phyloP scores from a whole-genome alignment of 1,284 basidiomycete species.

The Lignosus rhinocerotis region DNA sequence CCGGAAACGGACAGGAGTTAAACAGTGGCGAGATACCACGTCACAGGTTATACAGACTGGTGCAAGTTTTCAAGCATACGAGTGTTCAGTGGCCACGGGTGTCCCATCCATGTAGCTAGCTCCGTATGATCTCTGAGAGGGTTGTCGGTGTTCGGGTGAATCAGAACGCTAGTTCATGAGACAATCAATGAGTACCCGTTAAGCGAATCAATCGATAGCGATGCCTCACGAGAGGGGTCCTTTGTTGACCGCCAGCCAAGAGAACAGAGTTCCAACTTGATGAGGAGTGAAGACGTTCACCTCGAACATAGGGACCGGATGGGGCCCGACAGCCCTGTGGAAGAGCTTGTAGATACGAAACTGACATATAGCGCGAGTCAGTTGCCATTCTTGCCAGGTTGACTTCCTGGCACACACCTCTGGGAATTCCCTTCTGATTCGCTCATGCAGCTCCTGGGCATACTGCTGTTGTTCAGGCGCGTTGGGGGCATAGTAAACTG shows the following conservation, averaged over 20 bases:
- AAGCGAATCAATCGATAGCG: not conserved
- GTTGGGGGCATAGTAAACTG: constrained; percentile 66
- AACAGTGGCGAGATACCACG: not conserved
- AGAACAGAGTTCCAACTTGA: constrained; percentile 65
- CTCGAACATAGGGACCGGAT: constrained; percentile 71
- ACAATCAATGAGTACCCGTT: not conserved
- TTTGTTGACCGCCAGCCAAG: constrained; percentile 63
- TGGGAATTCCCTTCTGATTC: constrained; percentile 69
- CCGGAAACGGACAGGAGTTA: not conserved
- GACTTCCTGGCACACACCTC: constrained; percentile 43
- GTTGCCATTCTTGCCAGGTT: not conserved
- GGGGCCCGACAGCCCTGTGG: constrained; percentile 65
- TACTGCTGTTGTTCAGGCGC: constrained; percentile 47
- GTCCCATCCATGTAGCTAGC: constrained; percentile 70
- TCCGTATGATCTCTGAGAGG: constrained; percentile 63
- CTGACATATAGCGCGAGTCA: constrained; percentile 34
- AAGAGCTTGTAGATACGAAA: constrained; percentile 64
- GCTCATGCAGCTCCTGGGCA: constrained; percentile 62
- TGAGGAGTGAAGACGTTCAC: constrained; percentile 66
- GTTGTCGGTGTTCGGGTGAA: constrained; percentile 74
- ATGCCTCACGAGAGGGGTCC: constrained; percentile 64
- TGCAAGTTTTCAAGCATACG: constrained; percentile 18
- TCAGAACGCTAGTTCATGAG: constrained; percentile 50
- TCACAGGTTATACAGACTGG: not conserved
- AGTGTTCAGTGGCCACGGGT: constrained; percentile 49